A percentile compares a stretch with the other conserved stretches of the same genome.
These are phyloP conservation scores for Fusarium xylarioides DNA, from an alignment of 2,329 filamentous ascomycete species.

Conservation along the genomic window DNA sequence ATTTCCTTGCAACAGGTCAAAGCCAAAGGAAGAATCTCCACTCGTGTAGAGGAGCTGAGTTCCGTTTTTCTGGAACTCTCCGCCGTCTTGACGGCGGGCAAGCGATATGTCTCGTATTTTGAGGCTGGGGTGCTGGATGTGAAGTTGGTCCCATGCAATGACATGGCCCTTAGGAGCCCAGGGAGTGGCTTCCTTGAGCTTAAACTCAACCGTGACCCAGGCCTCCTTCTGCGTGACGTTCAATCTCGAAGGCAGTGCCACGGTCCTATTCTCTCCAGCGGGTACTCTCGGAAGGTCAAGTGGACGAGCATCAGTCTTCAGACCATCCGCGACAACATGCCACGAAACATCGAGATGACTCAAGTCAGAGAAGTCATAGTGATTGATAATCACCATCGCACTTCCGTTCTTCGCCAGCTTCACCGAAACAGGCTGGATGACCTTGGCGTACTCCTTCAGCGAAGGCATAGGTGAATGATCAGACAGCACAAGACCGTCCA, in stretches of 20 bases:
- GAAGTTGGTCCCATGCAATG: slow-evolving; percentile 21
- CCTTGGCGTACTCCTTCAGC: slow-evolving; percentile 17
- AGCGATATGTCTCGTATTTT: accelerated
- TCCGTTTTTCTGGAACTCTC: background rate
- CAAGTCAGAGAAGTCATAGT: slow-evolving; percentile 22
- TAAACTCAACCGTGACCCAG: slow-evolving; percentile 16
- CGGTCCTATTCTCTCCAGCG: background rate
- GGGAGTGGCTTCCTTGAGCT: background rate
- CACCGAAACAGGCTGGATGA: slow-evolving; percentile 12
- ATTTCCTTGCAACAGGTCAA: background rate
- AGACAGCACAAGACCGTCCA: slow-evolving; percentile 58
- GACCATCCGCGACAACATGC: slow-evolving; percentile 5
- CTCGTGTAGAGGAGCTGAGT: background rate
- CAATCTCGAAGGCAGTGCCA: accelerated
- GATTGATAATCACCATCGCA: background rate
- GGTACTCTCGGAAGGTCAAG: background rate
- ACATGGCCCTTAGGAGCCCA: slow-evolving; percentile 11
- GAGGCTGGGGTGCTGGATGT: background rate
- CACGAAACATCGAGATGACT: slow-evolving; percentile 10
- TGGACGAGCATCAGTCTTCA: background rate
- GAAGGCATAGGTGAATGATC: slow-evolving; percentile 21
- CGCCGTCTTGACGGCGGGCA: accelerated
- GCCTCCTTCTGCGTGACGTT: background rate
- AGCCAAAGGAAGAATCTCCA: background rate
- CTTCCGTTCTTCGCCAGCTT: background rate